A percentile compares a stretch with the other conserved stretches of the same genome.
Conservation (phyloP, 2,329 filamentous ascomycete genomes). For the Aureobasidium sp. region DNA sequence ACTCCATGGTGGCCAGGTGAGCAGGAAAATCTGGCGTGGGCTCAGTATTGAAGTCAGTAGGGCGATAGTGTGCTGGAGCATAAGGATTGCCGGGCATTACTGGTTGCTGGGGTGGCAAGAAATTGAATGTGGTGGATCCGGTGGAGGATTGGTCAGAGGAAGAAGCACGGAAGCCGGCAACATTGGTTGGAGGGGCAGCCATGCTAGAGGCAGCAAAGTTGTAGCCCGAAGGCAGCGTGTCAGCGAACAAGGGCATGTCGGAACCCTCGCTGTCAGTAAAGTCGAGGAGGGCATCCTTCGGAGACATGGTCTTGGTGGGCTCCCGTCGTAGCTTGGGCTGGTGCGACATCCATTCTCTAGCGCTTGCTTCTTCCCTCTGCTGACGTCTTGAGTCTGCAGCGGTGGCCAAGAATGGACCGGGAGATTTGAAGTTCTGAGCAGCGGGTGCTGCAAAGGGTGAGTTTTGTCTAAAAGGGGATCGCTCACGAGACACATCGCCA, state of each 20-base stretch:
- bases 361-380: slow-evolving; percentile 54
- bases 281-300: slow-evolving; percentile 83
- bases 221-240: slow-evolving; percentile 33
- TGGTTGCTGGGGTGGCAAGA: slow-evolving; percentile 22
- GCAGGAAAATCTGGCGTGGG: slow-evolving; percentile 49
- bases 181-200: slow-evolving; percentile 14
- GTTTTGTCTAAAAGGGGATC: slow-evolving; percentile 74
- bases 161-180: slow-evolving; percentile 17
- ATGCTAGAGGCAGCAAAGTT: slow-evolving; percentile 37
- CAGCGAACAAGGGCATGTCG: slow-evolving; percentile 42
- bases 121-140: slow-evolving; percentile 32
- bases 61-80: slow-evolving; percentile 30
- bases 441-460: slow-evolving; percentile 44
- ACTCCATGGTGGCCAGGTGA: slow-evolving; percentile 55
- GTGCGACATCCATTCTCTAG: slow-evolving; percentile 31
- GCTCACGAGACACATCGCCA: slow-evolving; percentile 51
- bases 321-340: slow-evolving; percentile 29
- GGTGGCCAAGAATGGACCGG: slow-evolving; percentile 41
- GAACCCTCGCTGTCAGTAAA: slow-evolving; percentile 62
- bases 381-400: slow-evolving; percentile 56
- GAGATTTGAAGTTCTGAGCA: slow-evolving; percentile 32
- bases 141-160: slow-evolving; percentile 21
- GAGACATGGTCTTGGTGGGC: slow-evolving; percentile 76
- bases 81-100: slow-evolving; percentile 26
- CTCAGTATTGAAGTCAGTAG: slow-evolving; percentile 19